Conservation (phyloP, 176 grass and related monocot species). For the Carex myosuroides region DNA sequence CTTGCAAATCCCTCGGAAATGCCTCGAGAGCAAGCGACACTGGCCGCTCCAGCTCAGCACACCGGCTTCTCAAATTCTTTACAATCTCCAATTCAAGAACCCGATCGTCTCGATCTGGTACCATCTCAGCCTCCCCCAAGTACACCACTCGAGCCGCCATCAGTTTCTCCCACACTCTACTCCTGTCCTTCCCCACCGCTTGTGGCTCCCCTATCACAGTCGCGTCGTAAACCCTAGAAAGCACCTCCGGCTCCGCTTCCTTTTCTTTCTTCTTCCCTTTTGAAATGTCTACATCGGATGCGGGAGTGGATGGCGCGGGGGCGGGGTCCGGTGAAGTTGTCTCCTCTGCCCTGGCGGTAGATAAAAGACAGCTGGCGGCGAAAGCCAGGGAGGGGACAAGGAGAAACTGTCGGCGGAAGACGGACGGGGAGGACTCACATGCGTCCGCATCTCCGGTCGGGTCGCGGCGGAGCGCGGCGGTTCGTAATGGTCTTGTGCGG, state of each 20-base stretch:
- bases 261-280: slow-evolving; percentile 24
- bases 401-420: slow-evolving; percentile 38
- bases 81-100: slow-evolving; percentile 78
- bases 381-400: slow-evolving; percentile 64
- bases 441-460: slow-evolving; percentile 17
- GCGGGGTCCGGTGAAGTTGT: slow-evolving; percentile 8
- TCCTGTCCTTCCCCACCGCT: slow-evolving; percentile 82
- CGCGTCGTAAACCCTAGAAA: slow-evolving; percentile 83
- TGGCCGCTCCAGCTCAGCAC: slow-evolving; percentile 40
- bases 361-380: slow-evolving; percentile 35
- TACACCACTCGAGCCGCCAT: slow-evolving; percentile 87
- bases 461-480: slow-evolving; percentile 22
- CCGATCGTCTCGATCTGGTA: slow-evolving; percentile 77
- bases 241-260: slow-evolving; percentile 35
- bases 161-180: slow-evolving; percentile 93
- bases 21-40: slow-evolving; percentile 66
- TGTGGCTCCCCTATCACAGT: slow-evolving; percentile 89
- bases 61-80: slow-evolving; percentile 44
- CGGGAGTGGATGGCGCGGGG: not conserved
- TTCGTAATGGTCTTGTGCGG: not conserved
- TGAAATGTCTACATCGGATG: not conserved
- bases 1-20: slow-evolving; percentile 73
- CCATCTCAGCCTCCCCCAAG: slow-evolving; percentile 87
- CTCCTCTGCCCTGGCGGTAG: slow-evolving; percentile 32
- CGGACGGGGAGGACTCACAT: not conserved